Evolutionary conservation across 1,284 basidiomycete genomes (phyloP), one percentile per base, ranked within the genome.

Genomic region (Singerocomus rubriflavus): DNA sequence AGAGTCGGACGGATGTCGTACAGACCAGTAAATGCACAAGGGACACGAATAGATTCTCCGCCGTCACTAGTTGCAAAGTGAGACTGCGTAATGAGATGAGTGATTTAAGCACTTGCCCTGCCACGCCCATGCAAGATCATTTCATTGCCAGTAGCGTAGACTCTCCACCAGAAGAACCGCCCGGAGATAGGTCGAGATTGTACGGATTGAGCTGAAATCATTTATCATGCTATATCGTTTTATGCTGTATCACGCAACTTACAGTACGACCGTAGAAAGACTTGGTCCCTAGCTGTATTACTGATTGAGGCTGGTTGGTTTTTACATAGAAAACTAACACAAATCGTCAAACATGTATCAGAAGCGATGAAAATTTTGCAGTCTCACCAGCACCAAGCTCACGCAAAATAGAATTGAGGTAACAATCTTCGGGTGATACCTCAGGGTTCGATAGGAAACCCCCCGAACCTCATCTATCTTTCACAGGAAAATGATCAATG

Each of bases 151-250:
- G 58, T n/a, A 82, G 57, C 0, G 79, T 78, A 0, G 76, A 70
- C 60, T 80, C 79, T 30, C 80, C 80, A 11, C 80, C 80, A 4
- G 73, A 75, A 33, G 72, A 74, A 27, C 80, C 80, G 12, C 80
- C 79, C 0, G 73, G 59, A 1, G 73, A 71, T 10, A 77, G 61
- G 39, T 62, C 56, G 1, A 72, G 71, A 53, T 81, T 80, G 63
- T 67, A 63, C 4, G 79, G 79, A 54, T 81, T 80, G 11, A 70
- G 57, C 40, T 66, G 26, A 35, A 38, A 44, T 21, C 26, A 21
- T 29, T 57, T 10, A 60, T 25, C 17, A n/a, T 29, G 14, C 8
- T 0, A 2, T 14, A 46, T 33, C 17, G 6, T 31, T 21, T 21
- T 21, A 5, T 4, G 6, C 6, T 0, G 14, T 4, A 31, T 13